Percentiles rank a stretch among this genome's conserved stretches.
phyloP scores from a whole-genome alignment of 2,329 filamentous ascomycete genomes.

The Mycosphaerelloides madeirae region DNA sequence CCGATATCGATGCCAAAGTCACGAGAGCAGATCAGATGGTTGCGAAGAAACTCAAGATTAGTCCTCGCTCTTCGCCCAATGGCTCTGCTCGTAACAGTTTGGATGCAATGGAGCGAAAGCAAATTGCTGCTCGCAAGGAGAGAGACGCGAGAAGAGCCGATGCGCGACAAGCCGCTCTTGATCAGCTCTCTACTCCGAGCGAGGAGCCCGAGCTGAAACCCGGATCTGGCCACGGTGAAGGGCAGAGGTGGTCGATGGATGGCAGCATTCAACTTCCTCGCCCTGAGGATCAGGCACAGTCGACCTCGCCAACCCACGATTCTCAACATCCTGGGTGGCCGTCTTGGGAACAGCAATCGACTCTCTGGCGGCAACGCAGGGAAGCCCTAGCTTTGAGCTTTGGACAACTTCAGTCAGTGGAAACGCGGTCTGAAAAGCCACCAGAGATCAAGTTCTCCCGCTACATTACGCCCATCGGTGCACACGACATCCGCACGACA shows the following conservation, averaged over 20 bases:
- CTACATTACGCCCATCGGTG: slow-evolving; percentile 28
- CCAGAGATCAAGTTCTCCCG: slow-evolving; percentile 33
- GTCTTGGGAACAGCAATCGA: slow-evolving; percentile 29
- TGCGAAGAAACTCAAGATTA: slow-evolving; percentile 23
- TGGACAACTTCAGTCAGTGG: slow-evolving; percentile 1
- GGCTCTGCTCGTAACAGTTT: slow-evolving; percentile 21
- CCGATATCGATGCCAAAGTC: slow-evolving; percentile 26
- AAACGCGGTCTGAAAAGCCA: slow-evolving; percentile 6
- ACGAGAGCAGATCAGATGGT: slow-evolving; percentile 25
- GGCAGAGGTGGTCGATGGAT: slow-evolving; percentile 4
- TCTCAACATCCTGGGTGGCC: slow-evolving; percentile 23
- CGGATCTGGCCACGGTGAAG: not conserved
- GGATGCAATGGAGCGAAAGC: slow-evolving; percentile 13
- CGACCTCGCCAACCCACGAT: slow-evolving; percentile 17
- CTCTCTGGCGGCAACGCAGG: slow-evolving; percentile 28
- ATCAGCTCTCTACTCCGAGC: slow-evolving; percentile 1
- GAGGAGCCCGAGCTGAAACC: not conserved
- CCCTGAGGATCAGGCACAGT: slow-evolving; percentile 1
- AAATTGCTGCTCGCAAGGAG: not conserved
- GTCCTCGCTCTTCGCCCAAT: slow-evolving; percentile 17
- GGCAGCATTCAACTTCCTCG: slow-evolving; percentile 10
- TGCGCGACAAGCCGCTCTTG: slow-evolving; percentile 8
- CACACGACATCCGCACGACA: slow-evolving; percentile 19
- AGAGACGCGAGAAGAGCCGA: not conserved
- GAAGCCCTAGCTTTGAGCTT: slow-evolving; percentile 16